Base-by-base conservation (phyloP, 2,329 filamentous ascomycete species). In the Verticillium isaacii region DNA sequence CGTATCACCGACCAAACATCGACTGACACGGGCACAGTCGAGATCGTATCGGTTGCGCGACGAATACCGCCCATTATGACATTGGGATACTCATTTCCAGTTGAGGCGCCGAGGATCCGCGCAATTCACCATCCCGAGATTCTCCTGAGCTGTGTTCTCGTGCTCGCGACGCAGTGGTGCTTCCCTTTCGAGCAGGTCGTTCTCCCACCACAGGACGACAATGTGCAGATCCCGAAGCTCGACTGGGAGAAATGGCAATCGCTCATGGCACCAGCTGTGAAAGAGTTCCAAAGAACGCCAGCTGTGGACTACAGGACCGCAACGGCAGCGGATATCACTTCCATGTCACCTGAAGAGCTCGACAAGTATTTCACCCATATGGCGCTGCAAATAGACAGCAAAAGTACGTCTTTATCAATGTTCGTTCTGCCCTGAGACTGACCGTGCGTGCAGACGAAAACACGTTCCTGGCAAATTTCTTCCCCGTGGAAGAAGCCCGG, bases 101-200 rank as follows among this genome's bases (percentile, higher is more conserved):
- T 80, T 7, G 75, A 78, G 4, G 77, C 74, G 34, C 70, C 73
- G 59, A 75, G 76, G 63, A 75, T 80, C 63, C 75, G 80, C 32
- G 75, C 83, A 9, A 75, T 88, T 17, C 80, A 86, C 58, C 83
- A 89, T 64, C 92, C 95, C 0, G 95, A 98, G 69, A 79, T 91
- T 6, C 84, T 90, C 54, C 77, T 97, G 1, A 80, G 92, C 61
- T 82, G 88, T 4, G 77, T 92, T 3, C 73, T 97, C 3, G 78
- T 97, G 2, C 81, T 96, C 15, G 86, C 90, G 4, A 87, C 89
- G 3, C 97, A 97, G 68, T 73, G 97, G 2, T 80, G 90, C 23
- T 93, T 92, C 68, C 92, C 94, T 0, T 86, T 97, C 55, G 86
- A 92, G 68, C 77, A 78, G 25, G 69, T 81, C 14, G 73, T 79